Base-by-base conservation (phyloP, 75 land plant genomes). In the Pinus tabuliformis region DNA sequence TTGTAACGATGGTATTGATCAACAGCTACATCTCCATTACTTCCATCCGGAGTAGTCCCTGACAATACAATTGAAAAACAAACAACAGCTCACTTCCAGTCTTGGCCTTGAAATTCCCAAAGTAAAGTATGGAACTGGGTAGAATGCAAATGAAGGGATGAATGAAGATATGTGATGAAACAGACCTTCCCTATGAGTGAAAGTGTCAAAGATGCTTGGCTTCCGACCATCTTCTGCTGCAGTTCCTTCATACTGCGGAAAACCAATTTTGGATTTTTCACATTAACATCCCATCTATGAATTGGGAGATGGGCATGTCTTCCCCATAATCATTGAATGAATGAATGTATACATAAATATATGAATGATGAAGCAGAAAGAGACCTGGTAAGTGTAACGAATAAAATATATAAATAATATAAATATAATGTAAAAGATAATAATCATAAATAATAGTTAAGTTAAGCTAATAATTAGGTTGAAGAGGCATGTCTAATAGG, bases 1-100 rank as follows among this genome's bases (percentile, higher is more conserved):
- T 91, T 89, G 62, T 86, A 91, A 12, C 74, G 82, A 73, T 91
- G 89, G 78, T 91, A 91, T 33, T 78, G 76, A 68, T 91, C 91
- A 20, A 77, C 73, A 17, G 91, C 91, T 4, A 86, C 85, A 71
- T 91, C 87, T 37, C 87, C 93, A 49, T 66, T 91, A 73, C 78
- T 76, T 1, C 59, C 22, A 77, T 88, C 91, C 6, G 39, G 11
- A n/a, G 28, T 77, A 7, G 12, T 49, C 45, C 72, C 81, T 76
- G 80, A 3, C 26, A 62, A 26, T 62, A 26, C 65, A 62, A 3
- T 13, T 26, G 30, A 9, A 8, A 49, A 45, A 45, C 49, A 45
- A 45, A 45, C 8, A 6, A 49, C 12, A 49, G 54, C 12, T 9
- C 54, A 49, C 11, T 49, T 49, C 54, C 54, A 49, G 54, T 49